phyloP scores from a whole-genome alignment of 352 stramenopile species.

The Pythium graminicola region DNA sequence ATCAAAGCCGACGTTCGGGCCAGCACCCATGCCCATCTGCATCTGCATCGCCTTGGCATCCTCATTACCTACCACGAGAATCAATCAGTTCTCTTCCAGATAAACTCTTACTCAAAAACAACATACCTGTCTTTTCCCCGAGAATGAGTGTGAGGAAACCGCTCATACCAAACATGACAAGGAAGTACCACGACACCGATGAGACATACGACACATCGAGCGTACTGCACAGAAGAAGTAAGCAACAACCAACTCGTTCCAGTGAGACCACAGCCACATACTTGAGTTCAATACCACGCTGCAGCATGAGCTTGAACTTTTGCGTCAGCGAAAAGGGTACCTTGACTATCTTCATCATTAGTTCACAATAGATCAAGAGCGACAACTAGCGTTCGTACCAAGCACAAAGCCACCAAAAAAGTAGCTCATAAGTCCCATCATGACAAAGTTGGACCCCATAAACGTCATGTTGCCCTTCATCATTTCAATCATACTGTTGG shows the following conservation, averaged over 20 bases:
- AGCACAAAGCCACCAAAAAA: slow-evolving; percentile 98
- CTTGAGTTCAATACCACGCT: slow-evolving; percentile 94
- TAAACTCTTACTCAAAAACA: too few relatives aligned
- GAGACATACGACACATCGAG: slow-evolving; percentile 98
- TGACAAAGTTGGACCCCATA: slow-evolving; percentile 99
- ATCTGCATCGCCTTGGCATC: slow-evolving; percentile 88
- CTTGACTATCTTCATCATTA: slow-evolving; percentile 64
- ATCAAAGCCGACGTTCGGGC: slow-evolving; percentile 84
- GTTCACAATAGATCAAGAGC: background rate
- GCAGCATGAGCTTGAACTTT: slow-evolving; percentile 98
- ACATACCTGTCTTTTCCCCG: slow-evolving; percentile 76
- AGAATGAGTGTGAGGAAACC: slow-evolving; percentile 96
- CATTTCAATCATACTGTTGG: slow-evolving; percentile 95
- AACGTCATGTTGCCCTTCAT: slow-evolving; percentile 99
- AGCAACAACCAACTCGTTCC: background rate
- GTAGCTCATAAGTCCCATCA: slow-evolving; percentile 98
- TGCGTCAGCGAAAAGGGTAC: slow-evolving; percentile 97
- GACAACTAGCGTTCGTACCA: slow-evolving; percentile 26
- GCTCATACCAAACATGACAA: slow-evolving; percentile 98
- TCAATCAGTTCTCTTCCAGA: too few relatives aligned
- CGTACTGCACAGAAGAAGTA: slow-evolving; percentile 47
- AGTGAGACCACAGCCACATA: slow-evolving; percentile 18
- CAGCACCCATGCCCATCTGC: slow-evolving; percentile 89
- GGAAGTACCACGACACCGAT: slow-evolving; percentile 97
- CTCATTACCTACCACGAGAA: slow-evolving; percentile 44